A percentile compares a stretch with the other conserved stretches of the same genome.
Evolutionary conservation across 2,329 filamentous ascomycete genomes (phyloP).

Genomic region (Emericellopsis cladophorae): DNA sequence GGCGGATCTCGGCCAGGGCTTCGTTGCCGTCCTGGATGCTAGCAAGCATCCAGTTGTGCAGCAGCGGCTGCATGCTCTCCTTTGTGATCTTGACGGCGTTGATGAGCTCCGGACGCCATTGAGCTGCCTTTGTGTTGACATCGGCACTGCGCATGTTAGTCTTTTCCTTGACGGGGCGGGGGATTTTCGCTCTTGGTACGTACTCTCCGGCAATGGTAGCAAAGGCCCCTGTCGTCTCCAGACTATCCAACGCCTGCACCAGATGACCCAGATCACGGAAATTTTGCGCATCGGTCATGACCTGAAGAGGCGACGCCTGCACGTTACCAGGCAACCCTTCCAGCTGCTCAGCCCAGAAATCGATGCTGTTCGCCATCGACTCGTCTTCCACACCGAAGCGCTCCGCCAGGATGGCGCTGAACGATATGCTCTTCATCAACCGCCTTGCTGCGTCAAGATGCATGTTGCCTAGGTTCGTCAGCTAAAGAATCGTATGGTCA

Average conservation of each 20-base stretch:
- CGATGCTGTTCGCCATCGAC: slow-evolving; percentile 22
- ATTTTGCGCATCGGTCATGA: slow-evolving; percentile 43
- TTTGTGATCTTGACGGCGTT: slow-evolving; percentile 40
- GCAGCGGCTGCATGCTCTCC: slow-evolving; percentile 44
- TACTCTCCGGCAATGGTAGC: slow-evolving; percentile 40
- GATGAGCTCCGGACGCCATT: slow-evolving; percentile 27
- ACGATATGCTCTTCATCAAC: slow-evolving; percentile 32
- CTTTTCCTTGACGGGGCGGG: neutral
- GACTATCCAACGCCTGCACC: slow-evolving; percentile 49
- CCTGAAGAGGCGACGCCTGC: slow-evolving; percentile 23
- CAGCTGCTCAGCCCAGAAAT: slow-evolving; percentile 25
- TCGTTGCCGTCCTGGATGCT: slow-evolving; percentile 45
- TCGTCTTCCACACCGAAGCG: slow-evolving; percentile 17
- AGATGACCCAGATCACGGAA: slow-evolving; percentile 59
- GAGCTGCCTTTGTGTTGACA: too few relatives aligned
- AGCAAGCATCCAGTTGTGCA: slow-evolving; percentile 50
- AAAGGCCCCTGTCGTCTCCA: slow-evolving; percentile 53
- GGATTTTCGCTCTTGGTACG: neutral
- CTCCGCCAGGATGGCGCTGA: slow-evolving; percentile 24
- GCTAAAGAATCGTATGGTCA: neutral
- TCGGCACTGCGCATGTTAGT: neutral
- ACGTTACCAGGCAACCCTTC: slow-evolving; percentile 18
- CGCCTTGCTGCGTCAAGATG: slow-evolving; percentile 2
- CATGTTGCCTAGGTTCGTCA: slow-evolving; percentile 1
- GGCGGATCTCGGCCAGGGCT: slow-evolving; percentile 54